These are phyloP conservation scores for Parietichytrium sp. DNA, from an alignment of 108 stramenopile genomes.

Conservation along the genomic window DNA sequence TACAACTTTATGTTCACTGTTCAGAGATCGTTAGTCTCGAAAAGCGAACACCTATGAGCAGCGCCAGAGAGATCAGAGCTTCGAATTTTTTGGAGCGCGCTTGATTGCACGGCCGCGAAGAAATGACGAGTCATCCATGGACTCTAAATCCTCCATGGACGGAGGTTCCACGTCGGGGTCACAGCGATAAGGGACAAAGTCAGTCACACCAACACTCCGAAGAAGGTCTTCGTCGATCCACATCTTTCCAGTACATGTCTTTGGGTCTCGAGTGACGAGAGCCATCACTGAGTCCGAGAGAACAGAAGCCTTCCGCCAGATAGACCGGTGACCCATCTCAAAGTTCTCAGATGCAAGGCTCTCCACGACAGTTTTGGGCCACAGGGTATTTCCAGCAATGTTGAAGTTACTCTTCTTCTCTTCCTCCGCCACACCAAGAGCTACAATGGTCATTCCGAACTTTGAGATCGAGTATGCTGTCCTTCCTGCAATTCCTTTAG, in stretches of 20 bases:
- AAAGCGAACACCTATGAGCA: too few species aligned
- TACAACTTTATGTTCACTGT: too few species aligned
- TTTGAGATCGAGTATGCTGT: conserved; percentile 23
- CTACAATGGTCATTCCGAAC: conserved; percentile 17
- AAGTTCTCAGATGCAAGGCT: conserved; percentile 11
- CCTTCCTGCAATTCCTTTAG: not conserved
- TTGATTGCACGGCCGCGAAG: not conserved
- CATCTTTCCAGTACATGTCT: not conserved
- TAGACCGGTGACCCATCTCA: not conserved
- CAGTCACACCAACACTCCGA: not conserved
- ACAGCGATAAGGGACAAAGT: not conserved
- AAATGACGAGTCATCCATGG: not conserved
- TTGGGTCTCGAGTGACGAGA: not conserved
- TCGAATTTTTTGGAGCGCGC: not conserved
- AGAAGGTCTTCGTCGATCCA: conserved; percentile 18
- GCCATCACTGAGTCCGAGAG: not conserved
- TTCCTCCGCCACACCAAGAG: not conserved
- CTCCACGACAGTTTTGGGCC: conserved; percentile 18
- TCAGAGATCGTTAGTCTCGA: too few species aligned
- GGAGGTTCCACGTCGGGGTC: not conserved
- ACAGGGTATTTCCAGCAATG: not conserved
- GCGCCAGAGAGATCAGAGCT: too few species aligned
- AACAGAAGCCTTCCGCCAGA: conserved; percentile 16
- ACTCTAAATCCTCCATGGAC: conserved; percentile 13
- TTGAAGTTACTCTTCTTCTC: not conserved